These are phyloP conservation scores for Medakamo hakoo DNA, from an alignment of 139 green algal genomes.

Conservation along the genomic window DNA sequence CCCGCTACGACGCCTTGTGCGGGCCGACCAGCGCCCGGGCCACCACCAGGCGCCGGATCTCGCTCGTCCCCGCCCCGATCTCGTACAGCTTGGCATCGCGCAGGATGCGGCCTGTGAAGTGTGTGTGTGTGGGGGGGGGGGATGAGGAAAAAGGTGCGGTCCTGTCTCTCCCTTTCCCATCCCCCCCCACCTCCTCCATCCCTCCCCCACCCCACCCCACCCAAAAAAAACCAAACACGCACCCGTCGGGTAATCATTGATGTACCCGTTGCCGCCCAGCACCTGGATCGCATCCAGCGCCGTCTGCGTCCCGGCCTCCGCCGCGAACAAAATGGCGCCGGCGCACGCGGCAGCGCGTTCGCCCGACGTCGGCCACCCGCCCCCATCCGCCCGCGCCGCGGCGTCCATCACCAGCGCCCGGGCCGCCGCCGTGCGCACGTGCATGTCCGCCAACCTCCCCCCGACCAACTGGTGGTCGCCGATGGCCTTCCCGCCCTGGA, in stretches of 20 bases:
- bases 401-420: conserved; percentile 42
- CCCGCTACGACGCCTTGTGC: conserved; percentile 1
- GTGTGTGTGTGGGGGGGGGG: too few relatives aligned
- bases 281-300: conserved; percentile 81
- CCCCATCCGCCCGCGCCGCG: conserved; percentile 32
- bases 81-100: conserved; percentile 94
- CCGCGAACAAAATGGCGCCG: conserved; percentile 67
- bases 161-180: not conserved
- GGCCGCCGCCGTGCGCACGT: conserved; percentile 30
- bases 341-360: conserved; percentile 60
- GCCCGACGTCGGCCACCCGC: conserved; percentile 14
- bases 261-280: conserved; percentile 88
- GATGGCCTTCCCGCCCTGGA: conserved; percentile 76
- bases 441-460: conserved; percentile 92
- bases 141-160: conserved; percentile 20
- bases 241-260: conserved; percentile 79
- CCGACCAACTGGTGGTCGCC: conserved; percentile 75
- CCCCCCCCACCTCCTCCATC: not conserved
- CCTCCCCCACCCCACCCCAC: too few relatives aligned
- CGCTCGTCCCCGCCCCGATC: conserved; percentile 72
- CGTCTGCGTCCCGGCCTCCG: conserved; percentile 60
- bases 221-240: too few relatives aligned
- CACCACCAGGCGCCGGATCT: not conserved
- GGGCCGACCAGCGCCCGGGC: not conserved
- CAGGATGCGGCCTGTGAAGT: conserved; percentile 66